A percentile compares a stretch with the other conserved stretches of the same genome.
Conservation (phyloP, 345 rosid genomes). For the Euclidium syriacum region DNA sequence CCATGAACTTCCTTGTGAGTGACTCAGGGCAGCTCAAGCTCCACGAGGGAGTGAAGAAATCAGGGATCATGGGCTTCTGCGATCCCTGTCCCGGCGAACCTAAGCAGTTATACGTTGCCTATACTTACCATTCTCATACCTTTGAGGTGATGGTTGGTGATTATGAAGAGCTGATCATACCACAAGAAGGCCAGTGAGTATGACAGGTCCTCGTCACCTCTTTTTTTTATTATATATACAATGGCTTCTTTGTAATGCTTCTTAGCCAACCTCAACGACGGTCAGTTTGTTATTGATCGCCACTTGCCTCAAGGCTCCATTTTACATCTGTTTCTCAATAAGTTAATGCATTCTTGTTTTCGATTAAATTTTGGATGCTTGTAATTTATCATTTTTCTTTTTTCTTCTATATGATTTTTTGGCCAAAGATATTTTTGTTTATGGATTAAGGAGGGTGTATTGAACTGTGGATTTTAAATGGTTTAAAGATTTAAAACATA, state of each 20-base stretch:
- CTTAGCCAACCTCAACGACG: conserved; percentile 4
- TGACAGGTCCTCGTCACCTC: conserved; percentile 21
- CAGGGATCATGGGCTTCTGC: conserved; percentile 95
- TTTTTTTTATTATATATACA: background rate
- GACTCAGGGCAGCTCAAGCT: conserved; percentile 87
- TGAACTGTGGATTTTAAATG: too few species aligned
- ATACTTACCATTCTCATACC: conserved; percentile 45
- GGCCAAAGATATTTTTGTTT: background rate
- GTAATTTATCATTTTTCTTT: background rate
- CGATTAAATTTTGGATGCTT: background rate
- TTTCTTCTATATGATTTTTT: background rate
- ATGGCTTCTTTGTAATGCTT: conserved; percentile 19
- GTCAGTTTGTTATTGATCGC: background rate
- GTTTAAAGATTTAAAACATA: too few species aligned
- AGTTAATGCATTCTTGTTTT: conserved; percentile 20
- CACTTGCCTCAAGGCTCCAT: background rate
- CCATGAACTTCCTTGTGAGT: conserved; percentile 82
- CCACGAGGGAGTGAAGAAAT: conserved; percentile 89
- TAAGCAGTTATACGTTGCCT: conserved; percentile 66
- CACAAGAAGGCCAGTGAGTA: conserved; percentile 49
- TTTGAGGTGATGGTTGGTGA: conserved; percentile 66
- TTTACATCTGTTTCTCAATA: conserved; percentile 17
- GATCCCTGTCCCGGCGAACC: conserved; percentile 92
- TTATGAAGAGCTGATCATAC: conserved; percentile 61
- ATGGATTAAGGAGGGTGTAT: too few species aligned